Base-by-base conservation (phyloP, 345 rosid species). In the Sapria himalayana region DNA sequence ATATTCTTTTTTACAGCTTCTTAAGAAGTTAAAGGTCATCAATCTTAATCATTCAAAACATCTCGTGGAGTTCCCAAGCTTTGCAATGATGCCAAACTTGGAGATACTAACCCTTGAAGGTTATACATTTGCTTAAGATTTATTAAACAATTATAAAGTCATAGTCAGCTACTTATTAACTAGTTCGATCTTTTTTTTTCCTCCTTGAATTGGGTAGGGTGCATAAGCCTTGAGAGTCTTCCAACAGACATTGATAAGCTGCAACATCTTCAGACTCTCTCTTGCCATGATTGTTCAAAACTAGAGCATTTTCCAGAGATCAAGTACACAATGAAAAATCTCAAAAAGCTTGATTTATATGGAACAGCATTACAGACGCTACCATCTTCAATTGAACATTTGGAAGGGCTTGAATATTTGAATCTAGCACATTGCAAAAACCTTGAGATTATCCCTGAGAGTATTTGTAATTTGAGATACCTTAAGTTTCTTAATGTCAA, bases 401-500 rank as follows among this genome's bases (percentile, higher is more conserved):
- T 37, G 4, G n/a, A 22, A 19, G 4, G 21, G 15, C 57, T 52
- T 25, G 9, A 9, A 0, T 3, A 4, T 2, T 14, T 52, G 24
- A 43, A 31, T 29, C 43, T 59, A 15, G n/a, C 4, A 25, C 19
- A 47, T 19, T 52, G 64, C 59, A 48, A 27, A 14, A 55, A 29
- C 9, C 49, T 55, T 21, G 15, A n/a, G 19, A 25, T 29, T 22
- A 20, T 54, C 27, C 40, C 59, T 14, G 12, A 19, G 3, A 16
- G 45, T 9, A 41, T 48, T 14, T 29, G 13, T 11, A 17, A 22
- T n/a, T 21, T 48, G 24, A 43, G 43, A 22, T 12, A 5, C n/a
- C 16, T 47, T 23, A 2, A 22, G 7, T 4, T 3, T 2, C 41
- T 47, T 8, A 25, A 20, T n/a, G 22, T 47, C 11, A 15, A 4